Evolutionary conservation across 371 early-diverging fungal species (phyloP).

Genomic region (Sporodiniella umbellata): DNA sequence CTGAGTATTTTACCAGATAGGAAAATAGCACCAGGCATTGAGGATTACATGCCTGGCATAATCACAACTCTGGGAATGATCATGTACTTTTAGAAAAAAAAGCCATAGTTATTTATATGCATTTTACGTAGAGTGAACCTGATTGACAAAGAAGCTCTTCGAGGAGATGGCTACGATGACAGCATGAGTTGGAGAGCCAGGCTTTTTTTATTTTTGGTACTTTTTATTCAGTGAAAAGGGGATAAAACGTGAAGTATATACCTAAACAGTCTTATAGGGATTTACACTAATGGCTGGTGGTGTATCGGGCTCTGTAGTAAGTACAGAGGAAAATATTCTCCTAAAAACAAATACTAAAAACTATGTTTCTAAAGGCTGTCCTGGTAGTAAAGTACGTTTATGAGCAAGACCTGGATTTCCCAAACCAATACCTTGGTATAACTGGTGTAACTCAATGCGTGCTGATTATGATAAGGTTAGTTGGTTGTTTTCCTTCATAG

Average conservation of each 20-base stretch:
- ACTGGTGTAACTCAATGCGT: constrained; percentile 60
- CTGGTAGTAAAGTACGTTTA: constrained; percentile 67
- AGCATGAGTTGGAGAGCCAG: constrained; percentile 60
- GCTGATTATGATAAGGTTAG: constrained; percentile 66
- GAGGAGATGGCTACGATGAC: constrained; percentile 31
- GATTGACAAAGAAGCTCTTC: constrained; percentile 53
- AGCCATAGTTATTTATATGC: background rate
- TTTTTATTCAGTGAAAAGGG: background rate
- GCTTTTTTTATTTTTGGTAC: constrained; percentile 59
- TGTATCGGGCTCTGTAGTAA: constrained; percentile 69
- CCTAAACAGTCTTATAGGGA: constrained; percentile 34
- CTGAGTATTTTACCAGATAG: constrained; percentile 25
- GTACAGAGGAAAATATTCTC: constrained; percentile 7
- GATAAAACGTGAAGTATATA: background rate
- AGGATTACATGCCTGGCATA: constrained; percentile 78
- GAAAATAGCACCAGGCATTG: constrained; percentile 56
- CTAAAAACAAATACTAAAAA: background rate
- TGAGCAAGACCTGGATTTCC: constrained; percentile 45
- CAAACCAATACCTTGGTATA: constrained; percentile 61
- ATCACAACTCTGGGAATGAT: constrained; percentile 70
- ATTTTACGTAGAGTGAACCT: constrained; percentile 35
- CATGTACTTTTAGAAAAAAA: constrained; percentile 38
- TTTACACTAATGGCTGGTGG: constrained; percentile 73
- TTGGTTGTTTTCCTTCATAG: background rate
- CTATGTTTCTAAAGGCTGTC: constrained; percentile 45